These are phyloP conservation scores for Boletellus emodensis DNA, from an alignment of 768 basidiomycete species.

Conservation along the genomic window DNA sequence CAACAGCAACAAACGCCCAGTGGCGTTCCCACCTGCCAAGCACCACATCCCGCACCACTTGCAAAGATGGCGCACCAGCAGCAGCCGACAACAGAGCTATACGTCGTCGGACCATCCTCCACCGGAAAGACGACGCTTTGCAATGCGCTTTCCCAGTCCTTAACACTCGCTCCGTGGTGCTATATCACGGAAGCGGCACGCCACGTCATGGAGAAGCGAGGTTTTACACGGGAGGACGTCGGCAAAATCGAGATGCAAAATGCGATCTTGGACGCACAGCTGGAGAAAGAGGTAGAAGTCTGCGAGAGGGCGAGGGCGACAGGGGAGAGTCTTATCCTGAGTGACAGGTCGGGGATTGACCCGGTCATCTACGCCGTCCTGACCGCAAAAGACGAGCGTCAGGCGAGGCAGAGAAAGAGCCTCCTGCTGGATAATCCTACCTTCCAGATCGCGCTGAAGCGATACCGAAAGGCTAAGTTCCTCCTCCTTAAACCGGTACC, in stretches of 20 bases:
- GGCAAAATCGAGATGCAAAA: slow-evolving; percentile 55
- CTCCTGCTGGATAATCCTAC: slow-evolving; percentile 33
- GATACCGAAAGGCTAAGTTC: slow-evolving; percentile 47
- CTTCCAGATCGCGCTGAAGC: slow-evolving; percentile 40
- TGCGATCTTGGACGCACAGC: slow-evolving; percentile 57
- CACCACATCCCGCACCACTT: slow-evolving; percentile 2
- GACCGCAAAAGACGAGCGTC: slow-evolving; percentile 36
- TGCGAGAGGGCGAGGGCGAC: slow-evolving; percentile 11
- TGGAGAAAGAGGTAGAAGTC: slow-evolving; percentile 39
- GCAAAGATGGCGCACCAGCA: slow-evolving; percentile 17
- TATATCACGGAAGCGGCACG: slow-evolving; percentile 63
- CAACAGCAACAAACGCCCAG: slow-evolving; percentile 4
- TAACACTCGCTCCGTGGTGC: slow-evolving; percentile 36
- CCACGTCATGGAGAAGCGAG: slow-evolving; percentile 47
- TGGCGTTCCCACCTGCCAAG: slow-evolving; percentile 16
- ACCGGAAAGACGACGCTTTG: slow-evolving; percentile 72
- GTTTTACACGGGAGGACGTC: slow-evolving; percentile 51
- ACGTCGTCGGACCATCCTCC: slow-evolving; percentile 55
- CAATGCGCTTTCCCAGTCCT: slow-evolving; percentile 41
- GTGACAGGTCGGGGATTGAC: slow-evolving; percentile 65
- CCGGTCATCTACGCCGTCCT: slow-evolving; percentile 59
- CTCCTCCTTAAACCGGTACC: slow-evolving; percentile 51
- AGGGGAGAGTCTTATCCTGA: slow-evolving; percentile 38
- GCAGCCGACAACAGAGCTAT: slow-evolving; percentile 27
- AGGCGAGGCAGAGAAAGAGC: slow-evolving; percentile 34